Base-by-base conservation (phyloP, 2,329 filamentous ascomycete species). In the Beauveria bassiana region DNA sequence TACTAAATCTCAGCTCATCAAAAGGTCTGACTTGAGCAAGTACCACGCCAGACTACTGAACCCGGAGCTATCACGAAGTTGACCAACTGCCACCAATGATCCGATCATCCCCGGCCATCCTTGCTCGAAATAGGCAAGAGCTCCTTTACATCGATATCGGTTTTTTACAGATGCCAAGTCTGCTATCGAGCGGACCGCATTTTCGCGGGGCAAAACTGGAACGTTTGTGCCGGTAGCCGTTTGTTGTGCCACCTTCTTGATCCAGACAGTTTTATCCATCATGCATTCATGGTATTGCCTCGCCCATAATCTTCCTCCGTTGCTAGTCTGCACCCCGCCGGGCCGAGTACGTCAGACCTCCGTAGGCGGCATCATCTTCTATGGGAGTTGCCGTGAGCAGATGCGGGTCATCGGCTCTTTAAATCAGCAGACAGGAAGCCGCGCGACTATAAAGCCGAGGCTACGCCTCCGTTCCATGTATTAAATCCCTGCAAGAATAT, bases 201-300 rank as follows among this genome's bases (percentile, higher is more conserved):
- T 28, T 49, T 3, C 45, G 45, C 45, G 55, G 55, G 43, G 55
- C 26, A 40, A 46, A 58, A 58, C 31, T 58, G 55, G 55, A 49
- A 20, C 55, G 4, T n/a, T 49, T 2, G 55, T 58, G 55, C 55
- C 55, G 55, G 55, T 58, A 58, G 43, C 55, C 55, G 55, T 49
- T 40, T 40, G 5, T 40, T 47, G 14, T 45, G 18, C 22, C 43
- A 57, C 55, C 55, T 58, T 58, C 55, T 58, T 20, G 16, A 28
- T 40, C 24, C 20, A 42, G 55, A 58, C 14, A 34, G 14, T 24
- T 24, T 20, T n/a, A 42, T n/a, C 7, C 38, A n/a, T 40, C 8
- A 20, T 40, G 20, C 28, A 18, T 7, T 6, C 8, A 20, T n/a
- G 28, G 28, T 38, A 49, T 58, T 58, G 55, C 45, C 55, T 40